Evolutionary conservation across 164 flowering plant genomes (phyloP).

Genomic region (Berberis vulgaris): DNA sequence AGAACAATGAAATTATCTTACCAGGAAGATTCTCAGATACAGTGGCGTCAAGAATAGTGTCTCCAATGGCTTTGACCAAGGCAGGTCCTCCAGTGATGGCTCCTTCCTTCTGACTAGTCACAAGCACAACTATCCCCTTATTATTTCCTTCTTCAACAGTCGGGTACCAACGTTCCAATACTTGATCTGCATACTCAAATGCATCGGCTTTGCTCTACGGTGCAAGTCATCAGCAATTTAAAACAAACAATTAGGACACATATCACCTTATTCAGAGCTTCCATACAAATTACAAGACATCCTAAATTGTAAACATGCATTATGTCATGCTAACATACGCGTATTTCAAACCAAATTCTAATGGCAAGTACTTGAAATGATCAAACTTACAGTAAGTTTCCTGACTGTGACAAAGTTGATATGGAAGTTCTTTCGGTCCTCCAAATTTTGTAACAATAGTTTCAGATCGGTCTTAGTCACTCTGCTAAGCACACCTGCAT

Average conservation of each 20-base stretch:
- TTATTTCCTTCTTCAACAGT: slow-evolving; percentile 80
- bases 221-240: neutral
- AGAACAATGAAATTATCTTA: slow-evolving; percentile 15
- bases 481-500: slow-evolving; percentile 90
- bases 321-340: no score
- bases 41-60: slow-evolving; percentile 74
- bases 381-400: slow-evolving; percentile 70
- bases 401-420: slow-evolving; percentile 80
- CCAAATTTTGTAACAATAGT: slow-evolving; percentile 74
- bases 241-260: no score
- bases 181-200: slow-evolving; percentile 94
- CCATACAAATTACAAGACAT: no score
- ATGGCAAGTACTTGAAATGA: neutral
- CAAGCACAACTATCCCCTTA: slow-evolving; percentile 87
- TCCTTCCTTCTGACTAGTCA: slow-evolving; percentile 97
- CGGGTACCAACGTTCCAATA: slow-evolving; percentile 92
- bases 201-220: slow-evolving; percentile 98
- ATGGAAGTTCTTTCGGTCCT: slow-evolving; percentile 69
- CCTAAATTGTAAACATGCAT: no score
- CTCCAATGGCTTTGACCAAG: slow-evolving; percentile 84
- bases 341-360: neutral
- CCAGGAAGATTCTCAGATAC: slow-evolving; percentile 96
- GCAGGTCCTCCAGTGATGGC: slow-evolving; percentile 95
- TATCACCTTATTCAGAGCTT: no score
- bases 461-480: slow-evolving; percentile 83